phyloP scores from a whole-genome alignment of 148 eudicot species.

The Rhododendron molle region DNA sequence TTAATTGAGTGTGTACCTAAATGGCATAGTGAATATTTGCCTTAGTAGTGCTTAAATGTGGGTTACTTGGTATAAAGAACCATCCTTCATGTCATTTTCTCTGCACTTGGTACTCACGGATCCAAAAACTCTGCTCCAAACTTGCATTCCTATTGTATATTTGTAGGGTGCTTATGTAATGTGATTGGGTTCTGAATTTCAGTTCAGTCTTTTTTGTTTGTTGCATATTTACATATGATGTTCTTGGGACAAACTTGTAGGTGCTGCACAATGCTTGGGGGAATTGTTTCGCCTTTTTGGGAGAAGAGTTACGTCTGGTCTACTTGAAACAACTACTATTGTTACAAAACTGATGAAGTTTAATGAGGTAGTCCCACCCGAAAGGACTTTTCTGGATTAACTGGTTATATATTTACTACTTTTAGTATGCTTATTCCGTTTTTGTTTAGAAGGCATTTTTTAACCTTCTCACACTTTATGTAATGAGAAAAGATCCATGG shows the following conservation, averaged over 20 bases:
- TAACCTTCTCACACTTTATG: neutral
- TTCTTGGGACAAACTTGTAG: conserved; percentile 29
- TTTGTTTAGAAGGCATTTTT: neutral
- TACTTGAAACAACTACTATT: conserved; percentile 73
- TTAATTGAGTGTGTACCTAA: neutral
- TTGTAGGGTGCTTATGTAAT: neutral
- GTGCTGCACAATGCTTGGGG: conserved; percentile 97
- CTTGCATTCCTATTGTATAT: neutral
- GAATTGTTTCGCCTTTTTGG: conserved; percentile 85
- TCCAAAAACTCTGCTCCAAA: neutral
- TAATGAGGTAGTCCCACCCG: conserved; percentile 56
- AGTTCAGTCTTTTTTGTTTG: neutral
- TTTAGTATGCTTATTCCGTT: neutral
- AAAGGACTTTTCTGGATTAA: neutral
- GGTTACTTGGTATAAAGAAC: neutral
- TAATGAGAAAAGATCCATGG: neutral
- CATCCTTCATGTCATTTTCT: neutral
- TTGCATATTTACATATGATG: conserved; percentile 6
- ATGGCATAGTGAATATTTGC: neutral
- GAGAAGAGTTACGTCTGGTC: conserved; percentile 80
- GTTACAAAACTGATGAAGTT: conserved; percentile 83
- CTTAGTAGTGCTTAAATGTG: neutral
- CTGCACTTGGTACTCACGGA: neutral
- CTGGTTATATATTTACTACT: neutral
- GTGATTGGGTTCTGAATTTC: conserved; percentile 1